Evolutionary conservation across 768 basidiomycete species (phyloP).

Genomic region (Mycena metata): DNA sequence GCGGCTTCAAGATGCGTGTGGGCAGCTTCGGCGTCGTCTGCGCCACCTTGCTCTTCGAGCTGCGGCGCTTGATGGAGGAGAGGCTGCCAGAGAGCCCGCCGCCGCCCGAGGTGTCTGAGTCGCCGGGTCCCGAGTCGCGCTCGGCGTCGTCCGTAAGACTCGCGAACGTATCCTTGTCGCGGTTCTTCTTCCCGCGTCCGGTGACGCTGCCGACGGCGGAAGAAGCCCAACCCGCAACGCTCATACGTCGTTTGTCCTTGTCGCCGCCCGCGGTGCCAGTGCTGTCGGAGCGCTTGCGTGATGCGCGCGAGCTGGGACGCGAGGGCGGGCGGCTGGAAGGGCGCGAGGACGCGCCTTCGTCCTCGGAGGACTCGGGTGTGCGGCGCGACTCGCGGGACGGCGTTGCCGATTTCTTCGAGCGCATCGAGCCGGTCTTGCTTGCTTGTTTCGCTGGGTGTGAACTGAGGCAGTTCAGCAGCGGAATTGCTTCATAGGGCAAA

Average conservation of each 20-base stretch:
- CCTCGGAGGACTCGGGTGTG: constrained; percentile 34
- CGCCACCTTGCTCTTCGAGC: constrained; percentile 37
- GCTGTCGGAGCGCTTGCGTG: constrained; percentile 76
- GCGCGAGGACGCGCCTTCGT: constrained; percentile 18
- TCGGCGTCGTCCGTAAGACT: constrained; percentile 64
- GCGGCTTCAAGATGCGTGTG: constrained; percentile 63
- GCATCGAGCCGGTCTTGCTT: constrained; percentile 47
- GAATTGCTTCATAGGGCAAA: constrained; percentile 10
- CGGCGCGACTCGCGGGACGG: constrained; percentile 22
- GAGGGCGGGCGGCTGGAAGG: constrained; percentile 52
- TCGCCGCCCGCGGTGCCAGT: constrained; percentile 54
- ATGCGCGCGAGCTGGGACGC: constrained; percentile 70
- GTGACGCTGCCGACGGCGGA: constrained; percentile 74
- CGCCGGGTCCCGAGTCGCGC: constrained; percentile 41
- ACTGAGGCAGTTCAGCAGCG: constrained; percentile 39
- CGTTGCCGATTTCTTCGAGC: constrained; percentile 41
- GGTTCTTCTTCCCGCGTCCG: constrained; percentile 67
- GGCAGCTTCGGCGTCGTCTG: constrained; percentile 54
- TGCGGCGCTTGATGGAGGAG: constrained; percentile 32
- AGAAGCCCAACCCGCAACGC: constrained; percentile 76
- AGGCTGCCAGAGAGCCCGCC: constrained; percentile 41
- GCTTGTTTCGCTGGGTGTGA: constrained; percentile 46
- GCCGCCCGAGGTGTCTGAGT: constrained; percentile 46
- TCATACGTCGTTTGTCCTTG: constrained; percentile 59
- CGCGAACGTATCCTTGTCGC: constrained; percentile 70